Evolutionary conservation across 108 stramenopile genomes (phyloP), one percentile per base, ranked within the genome.

Genomic region (Skeletonema tropicum): DNA sequence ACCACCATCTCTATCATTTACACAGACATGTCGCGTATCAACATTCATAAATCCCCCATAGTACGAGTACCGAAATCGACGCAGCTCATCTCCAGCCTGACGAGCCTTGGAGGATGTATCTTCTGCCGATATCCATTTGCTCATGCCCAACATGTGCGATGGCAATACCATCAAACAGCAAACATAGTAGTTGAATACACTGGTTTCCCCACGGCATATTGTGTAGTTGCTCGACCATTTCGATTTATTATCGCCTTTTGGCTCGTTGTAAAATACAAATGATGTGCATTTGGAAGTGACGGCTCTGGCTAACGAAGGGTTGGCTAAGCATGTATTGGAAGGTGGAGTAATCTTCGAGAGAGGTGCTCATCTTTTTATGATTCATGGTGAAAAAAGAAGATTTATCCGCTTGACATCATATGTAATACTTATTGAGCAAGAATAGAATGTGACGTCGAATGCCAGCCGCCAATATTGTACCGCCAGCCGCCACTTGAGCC

Each of bases 141-240:
- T 66, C 66, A 32, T 66, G 21, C 66, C 66, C 45, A 66, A 48
- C 5, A 66, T 26, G 29, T 66, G 66, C 1, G 66, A 66, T 31
- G 66, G 66, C 45, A 66, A 48, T 66, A 66, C 46, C 41, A 46
- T 11, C 45, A 66, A 48, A 48, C 66, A 49, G 45, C 66, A 66
- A 30, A 19, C 8, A 29, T 66, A 66, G 52, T 66, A 66, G 66
- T 48, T 66, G 45, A 66, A 48, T 19, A 26, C 3, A 3, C 6
- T 29, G 66, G 52, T 49, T 3, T 31, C 29, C 49, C 66, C 66
- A 29, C 10, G 66, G 2, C 19, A 10, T 6, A 66, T 11, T 29
- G 49, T 46, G 38, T 29, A 29, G 26, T 7, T 42, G 26, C 49
- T 48, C 10, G 25, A 25, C 13, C 31, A 31, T 66, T 66, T 48